Conservation (phyloP, 2,329 filamentous ascomycete species). For the Whalleya microplaca region DNA sequence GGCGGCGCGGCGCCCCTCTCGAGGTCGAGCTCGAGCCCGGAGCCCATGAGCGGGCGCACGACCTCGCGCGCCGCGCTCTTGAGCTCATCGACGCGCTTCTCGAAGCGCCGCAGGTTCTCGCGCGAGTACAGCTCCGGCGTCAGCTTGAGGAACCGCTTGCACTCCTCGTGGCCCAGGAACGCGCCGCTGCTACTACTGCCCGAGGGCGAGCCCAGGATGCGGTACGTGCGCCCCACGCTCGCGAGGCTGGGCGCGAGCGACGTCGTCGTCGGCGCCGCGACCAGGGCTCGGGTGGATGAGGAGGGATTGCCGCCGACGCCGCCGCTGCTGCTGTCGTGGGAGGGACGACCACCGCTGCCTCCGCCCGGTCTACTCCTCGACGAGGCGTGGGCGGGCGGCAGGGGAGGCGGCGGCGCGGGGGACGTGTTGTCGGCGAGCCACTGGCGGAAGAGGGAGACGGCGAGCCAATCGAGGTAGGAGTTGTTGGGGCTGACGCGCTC, state of each 20-base stretch:
- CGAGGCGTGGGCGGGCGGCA: constrained; percentile 32
- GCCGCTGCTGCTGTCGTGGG: constrained; percentile 20
- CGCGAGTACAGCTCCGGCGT: constrained; percentile 81
- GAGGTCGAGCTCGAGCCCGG: constrained; percentile 80
- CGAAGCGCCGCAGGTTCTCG: constrained; percentile 84
- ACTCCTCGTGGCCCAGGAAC: constrained; percentile 83
- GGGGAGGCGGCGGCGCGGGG: constrained; percentile 61
- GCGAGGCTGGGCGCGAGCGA: constrained; percentile 52
- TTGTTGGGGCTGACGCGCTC: constrained; percentile 81
- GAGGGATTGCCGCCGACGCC: constrained; percentile 4
- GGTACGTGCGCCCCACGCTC: constrained; percentile 73
- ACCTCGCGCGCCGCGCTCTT: constrained; percentile 82
- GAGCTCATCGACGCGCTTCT: constrained; percentile 85
- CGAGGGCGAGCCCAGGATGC: constrained; percentile 69
- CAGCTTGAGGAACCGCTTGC: constrained; percentile 87
- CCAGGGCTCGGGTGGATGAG: constrained; percentile 36
- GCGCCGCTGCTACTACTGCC: no score
- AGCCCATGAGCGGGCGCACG: constrained; percentile 84
- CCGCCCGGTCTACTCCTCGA: constrained; percentile 2
- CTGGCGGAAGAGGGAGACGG: constrained; percentile 83
- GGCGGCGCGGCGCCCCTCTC: constrained; percentile 45
- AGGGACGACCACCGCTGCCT: no score
- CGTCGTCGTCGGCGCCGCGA: constrained; percentile 33
- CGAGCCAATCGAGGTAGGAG: constrained; percentile 88
- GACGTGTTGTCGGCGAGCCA: constrained; percentile 92